Evolutionary conservation across 108 stramenopile genomes (phyloP).

Genomic region (Parietichytrium sp.): DNA sequence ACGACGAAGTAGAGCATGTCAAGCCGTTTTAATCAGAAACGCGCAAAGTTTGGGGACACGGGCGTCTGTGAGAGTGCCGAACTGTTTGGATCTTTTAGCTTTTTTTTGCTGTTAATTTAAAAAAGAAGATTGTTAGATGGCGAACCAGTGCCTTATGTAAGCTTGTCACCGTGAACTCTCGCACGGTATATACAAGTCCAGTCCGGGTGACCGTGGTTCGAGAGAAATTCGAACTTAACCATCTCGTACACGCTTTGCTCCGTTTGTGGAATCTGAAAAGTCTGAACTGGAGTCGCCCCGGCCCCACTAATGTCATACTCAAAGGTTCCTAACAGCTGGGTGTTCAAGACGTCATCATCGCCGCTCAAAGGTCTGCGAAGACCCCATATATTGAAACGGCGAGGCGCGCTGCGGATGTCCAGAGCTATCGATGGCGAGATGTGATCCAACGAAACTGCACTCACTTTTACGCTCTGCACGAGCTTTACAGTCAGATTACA

Average conservation of each 20-base stretch:
- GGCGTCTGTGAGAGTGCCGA: too few relatives aligned
- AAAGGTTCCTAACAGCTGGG: not conserved
- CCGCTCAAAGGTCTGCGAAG: not conserved
- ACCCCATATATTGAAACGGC: not conserved
- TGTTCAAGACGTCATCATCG: not conserved
- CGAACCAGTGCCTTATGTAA: too few relatives aligned
- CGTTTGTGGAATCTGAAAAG: not conserved
- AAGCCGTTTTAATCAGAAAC: too few relatives aligned
- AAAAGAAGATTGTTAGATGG: too few relatives aligned
- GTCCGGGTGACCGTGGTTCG: not conserved
- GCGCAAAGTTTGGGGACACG: too few relatives aligned
- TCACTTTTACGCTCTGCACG: not conserved
- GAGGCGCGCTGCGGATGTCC: not conserved
- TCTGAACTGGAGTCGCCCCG: conserved; percentile 13
- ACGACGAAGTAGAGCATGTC: too few relatives aligned
- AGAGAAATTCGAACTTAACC: conserved; percentile 3
- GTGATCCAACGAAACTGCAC: not conserved
- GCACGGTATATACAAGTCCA: conserved; percentile 17
- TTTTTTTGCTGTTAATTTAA: too few relatives aligned
- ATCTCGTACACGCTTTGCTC: not conserved
- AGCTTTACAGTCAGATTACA: not conserved
- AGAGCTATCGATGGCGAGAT: not conserved
- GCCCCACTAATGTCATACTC: not conserved
- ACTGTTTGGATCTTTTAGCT: too few relatives aligned
- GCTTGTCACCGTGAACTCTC: not conserved